phyloP scores from a whole-genome alignment of 176 grass and related monocot species.

The Saccharum spontaneum region DNA sequence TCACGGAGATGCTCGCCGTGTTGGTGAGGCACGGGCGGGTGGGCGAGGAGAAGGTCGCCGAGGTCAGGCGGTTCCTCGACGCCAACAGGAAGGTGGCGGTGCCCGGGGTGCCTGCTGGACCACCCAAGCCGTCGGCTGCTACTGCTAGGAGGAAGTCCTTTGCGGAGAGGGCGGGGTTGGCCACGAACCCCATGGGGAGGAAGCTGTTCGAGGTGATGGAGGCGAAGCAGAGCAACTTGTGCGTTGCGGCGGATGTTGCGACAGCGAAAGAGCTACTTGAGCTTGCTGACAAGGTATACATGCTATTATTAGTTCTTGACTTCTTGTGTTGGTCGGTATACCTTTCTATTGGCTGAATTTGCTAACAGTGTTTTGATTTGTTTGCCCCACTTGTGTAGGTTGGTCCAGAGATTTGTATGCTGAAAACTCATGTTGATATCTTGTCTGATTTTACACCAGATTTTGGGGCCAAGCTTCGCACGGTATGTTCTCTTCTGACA shows the following conservation, averaged over 20 bases:
- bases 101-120: conserved; percentile 10
- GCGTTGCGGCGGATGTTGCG: conserved; percentile 82
- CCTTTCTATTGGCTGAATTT: too few relatives aligned
- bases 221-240: conserved; percentile 82
- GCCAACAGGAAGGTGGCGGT: conserved; percentile 81
- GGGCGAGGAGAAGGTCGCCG: conserved; percentile 56
- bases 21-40: conserved; percentile 57
- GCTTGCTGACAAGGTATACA: conserved; percentile 75
- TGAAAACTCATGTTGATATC: conserved; percentile 93
- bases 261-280: conserved; percentile 83
- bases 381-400: conserved; percentile 44
- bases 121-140: background rate
- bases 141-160: conserved; percentile 35
- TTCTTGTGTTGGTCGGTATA: background rate
- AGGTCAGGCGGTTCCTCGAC: conserved; percentile 79
- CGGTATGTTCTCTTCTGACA: conserved; percentile 38
- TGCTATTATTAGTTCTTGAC: background rate
- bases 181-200: conserved; percentile 80
- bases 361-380: background rate
- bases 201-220: conserved; percentile 94
- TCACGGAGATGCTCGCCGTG: conserved; percentile 78
- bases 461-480: conserved; percentile 67
- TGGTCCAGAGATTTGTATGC: conserved; percentile 83
- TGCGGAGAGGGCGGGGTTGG: conserved; percentile 55
- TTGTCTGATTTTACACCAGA: conserved; percentile 84